A percentile compares a stretch with the other conserved stretches of the same genome.
Conservation (phyloP, 345 rosid genomes). For the Rhodamnia argentea region DNA sequence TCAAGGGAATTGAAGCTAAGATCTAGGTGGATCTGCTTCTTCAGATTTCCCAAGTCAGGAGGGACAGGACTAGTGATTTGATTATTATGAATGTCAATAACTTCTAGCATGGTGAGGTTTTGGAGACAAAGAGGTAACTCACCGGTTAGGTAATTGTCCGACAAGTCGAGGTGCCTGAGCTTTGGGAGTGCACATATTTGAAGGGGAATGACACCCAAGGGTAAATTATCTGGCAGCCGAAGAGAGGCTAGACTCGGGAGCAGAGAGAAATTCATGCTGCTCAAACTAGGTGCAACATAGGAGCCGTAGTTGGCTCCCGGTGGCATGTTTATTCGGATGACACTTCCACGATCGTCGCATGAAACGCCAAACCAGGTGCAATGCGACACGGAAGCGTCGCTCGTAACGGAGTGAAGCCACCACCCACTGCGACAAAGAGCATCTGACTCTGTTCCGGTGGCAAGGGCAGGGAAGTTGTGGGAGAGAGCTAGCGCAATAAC, state of each 20-base stretch:
- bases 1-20: not conserved
- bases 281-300: not conserved
- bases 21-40: not conserved
- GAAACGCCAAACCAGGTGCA: not conserved
- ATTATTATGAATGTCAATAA: not conserved
- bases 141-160: not conserved
- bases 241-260: not conserved
- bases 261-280: conserved; percentile 9
- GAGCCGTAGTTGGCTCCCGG: not conserved
- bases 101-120: not conserved
- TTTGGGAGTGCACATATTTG: not conserved
- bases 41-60: not conserved
- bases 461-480: not conserved
- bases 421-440: not conserved
- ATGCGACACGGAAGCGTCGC: not conserved
- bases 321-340: not conserved
- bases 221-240: not conserved
- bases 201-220: rapidly evolving
- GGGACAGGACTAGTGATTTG: not conserved
- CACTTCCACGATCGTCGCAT: rapidly evolving
- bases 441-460: not conserved
- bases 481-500: not conserved
- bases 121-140: not conserved
- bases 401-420: not conserved
- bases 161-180: not conserved